Evolutionary conservation across 352 stramenopile species (phyloP).

Genomic region (Phytophthora brassicae): DNA sequence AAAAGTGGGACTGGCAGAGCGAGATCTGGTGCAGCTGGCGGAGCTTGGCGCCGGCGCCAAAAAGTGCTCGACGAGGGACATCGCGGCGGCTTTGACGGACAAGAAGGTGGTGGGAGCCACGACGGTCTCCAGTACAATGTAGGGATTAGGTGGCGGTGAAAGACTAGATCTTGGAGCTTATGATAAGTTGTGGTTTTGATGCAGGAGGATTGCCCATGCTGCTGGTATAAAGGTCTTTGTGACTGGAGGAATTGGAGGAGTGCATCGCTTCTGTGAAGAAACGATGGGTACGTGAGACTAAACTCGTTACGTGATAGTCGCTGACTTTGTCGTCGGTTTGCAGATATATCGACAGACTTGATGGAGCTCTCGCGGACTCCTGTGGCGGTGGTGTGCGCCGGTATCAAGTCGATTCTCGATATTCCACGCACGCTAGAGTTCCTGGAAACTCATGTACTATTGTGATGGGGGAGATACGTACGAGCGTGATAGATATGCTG

Average conservation of each 20-base stretch:
- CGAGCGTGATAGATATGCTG: background rate
- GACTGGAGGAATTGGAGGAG: slow-evolving; percentile 96
- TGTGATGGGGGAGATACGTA: background rate
- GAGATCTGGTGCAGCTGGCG: slow-evolving; percentile 60
- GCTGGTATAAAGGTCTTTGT: slow-evolving; percentile 97
- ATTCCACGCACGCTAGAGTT: slow-evolving; percentile 96
- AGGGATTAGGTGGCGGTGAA: background rate
- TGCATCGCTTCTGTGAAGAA: slow-evolving; percentile 94
- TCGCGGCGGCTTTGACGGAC: slow-evolving; percentile 73
- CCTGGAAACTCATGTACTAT: slow-evolving; percentile 91
- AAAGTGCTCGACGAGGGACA: slow-evolving; percentile 87
- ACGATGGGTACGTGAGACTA: slow-evolving; percentile 76
- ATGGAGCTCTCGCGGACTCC: slow-evolving; percentile 95
- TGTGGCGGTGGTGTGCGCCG: slow-evolving; percentile 96
- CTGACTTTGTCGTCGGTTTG: slow-evolving; percentile 3
- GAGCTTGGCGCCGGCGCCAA: slow-evolving; percentile 62
- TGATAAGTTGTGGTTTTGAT: background rate
- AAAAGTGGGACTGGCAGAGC: slow-evolving; percentile 65
- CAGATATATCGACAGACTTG: slow-evolving; percentile 96
- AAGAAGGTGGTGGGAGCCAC: slow-evolving; percentile 87
- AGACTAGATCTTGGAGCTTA: background rate
- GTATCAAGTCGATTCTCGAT: slow-evolving; percentile 99
- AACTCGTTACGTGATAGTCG: background rate
- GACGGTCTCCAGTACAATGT: slow-evolving; percentile 97
- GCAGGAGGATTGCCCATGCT: slow-evolving; percentile 89